Evolutionary conservation across 2,329 filamentous ascomycete genomes (phyloP), one percentile per base, ranked within the genome.

Genomic region (Aspergillus aculeatus): DNA sequence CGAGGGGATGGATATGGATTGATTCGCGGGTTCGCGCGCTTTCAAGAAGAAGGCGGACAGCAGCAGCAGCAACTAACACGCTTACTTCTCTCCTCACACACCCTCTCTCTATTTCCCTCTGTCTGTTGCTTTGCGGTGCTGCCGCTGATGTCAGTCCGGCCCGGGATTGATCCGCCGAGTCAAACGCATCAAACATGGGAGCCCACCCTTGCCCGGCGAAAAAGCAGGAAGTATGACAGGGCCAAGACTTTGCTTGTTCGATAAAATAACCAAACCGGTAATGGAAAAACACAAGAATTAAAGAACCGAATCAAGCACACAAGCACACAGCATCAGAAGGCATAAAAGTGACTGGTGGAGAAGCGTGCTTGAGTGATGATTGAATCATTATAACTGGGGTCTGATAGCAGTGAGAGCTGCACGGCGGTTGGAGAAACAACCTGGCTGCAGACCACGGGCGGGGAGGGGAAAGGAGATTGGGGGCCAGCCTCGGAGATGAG

Each of bases 91-190:
- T 41, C 38, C 14, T n/a, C 35, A 14, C 35, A 14, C 35, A n/a
- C 35, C 5, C 35, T n/a, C 38, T n/a, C 38, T 41, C 38, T 38
- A 11, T 41, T 14, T 41, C 32, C 14, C 32, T 16, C 12, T 16
- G 4, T 2, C 32, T 35, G 26, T 29, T 29, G 26, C 26, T 35
- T 16, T 44, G 38, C 58, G 57, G 60, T 62, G 61, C 62, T 66
- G 64, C 62, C 63, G 65, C 67, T 69, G 66, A 69, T 68, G 67
- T 68, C 68, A 68, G 65, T 64, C 64, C 63, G 57, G 62, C 57
- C 60, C 62, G 57, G 57, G 62, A 57, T 64, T 65, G 66, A 67
- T 62, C 68, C 64, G 63, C 56, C 60, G 56, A 44, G 55, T 58
- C 23, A 41, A 41, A 59, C 53, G 44, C 58, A 26, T 53, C 51